phyloP scores from a whole-genome alignment of 495 filamentous ascomycete species.

The Massariosphaeria phaeospora region DNA sequence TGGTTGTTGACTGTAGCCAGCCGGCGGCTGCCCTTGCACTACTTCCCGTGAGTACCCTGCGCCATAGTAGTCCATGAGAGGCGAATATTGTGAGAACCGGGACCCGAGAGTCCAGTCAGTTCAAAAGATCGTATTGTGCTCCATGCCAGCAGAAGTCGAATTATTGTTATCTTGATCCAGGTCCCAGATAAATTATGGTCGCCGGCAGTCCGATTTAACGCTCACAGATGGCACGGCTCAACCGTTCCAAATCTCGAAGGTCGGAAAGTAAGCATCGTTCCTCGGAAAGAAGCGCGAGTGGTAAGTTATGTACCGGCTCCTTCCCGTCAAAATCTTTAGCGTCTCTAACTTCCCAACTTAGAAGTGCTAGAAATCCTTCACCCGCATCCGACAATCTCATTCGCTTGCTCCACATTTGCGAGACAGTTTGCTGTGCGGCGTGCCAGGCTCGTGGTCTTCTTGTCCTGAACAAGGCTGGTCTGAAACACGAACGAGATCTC shows the following conservation, averaged over 20 bases:
- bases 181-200: neutral
- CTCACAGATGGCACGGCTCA: too few relatives aligned
- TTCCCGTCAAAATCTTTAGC: neutral
- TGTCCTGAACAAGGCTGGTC: too few relatives aligned
- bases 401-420: neutral
- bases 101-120: neutral
- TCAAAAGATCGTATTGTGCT: neutral
- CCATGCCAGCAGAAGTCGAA: neutral
- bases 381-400: too few relatives aligned
- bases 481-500: too few relatives aligned
- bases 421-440: too few relatives aligned
- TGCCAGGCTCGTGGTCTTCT: too few relatives aligned
- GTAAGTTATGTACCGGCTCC: neutral
- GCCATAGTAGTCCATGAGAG: constrained; percentile 17
- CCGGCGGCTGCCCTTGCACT: constrained; percentile 10
- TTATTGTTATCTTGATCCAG: neutral
- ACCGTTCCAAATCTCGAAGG: neutral
- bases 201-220: neutral
- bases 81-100: neutral
- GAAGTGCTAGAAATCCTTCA: neutral
- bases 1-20: neutral
- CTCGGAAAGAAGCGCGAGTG: neutral
- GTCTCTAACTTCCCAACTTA: neutral
- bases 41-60: neutral
- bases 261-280: neutral